A percentile compares a stretch with the other conserved stretches of the same genome.
Evolutionary conservation across 495 filamentous ascomycete species (phyloP).

Genomic region (Lasiosphaeriaceae sp.): DNA sequence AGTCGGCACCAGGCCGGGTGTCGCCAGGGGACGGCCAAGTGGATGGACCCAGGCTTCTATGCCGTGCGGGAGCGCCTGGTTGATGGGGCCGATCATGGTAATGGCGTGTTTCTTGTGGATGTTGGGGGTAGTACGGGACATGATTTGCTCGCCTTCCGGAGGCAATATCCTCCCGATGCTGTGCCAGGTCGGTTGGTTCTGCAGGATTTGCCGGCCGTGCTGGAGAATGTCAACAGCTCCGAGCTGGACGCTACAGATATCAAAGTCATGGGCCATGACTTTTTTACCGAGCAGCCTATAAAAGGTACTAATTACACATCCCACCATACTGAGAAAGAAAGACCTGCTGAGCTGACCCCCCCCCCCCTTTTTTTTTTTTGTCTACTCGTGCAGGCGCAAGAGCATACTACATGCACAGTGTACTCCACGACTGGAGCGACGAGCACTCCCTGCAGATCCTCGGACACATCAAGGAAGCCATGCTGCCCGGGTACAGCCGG

Average conservation of each 20-base stretch:
- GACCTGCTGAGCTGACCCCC: neutral
- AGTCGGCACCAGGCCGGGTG: conserved; percentile 51
- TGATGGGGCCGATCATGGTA: conserved; percentile 16
- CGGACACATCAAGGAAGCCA: conserved; percentile 28
- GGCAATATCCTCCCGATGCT: conserved; percentile 37
- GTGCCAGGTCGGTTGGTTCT: conserved; percentile 45
- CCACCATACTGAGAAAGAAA: neutral
- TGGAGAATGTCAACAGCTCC: conserved; percentile 19
- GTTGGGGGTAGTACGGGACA: conserved; percentile 50
- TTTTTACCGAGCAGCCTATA: conserved; percentile 38
- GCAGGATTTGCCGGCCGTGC: conserved; percentile 42
- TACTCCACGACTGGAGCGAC: conserved; percentile 47
- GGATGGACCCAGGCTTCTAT: conserved; percentile 50
- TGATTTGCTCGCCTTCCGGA: conserved; percentile 44
- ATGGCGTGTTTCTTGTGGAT: conserved; percentile 45
- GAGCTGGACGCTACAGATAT: conserved; percentile 7
- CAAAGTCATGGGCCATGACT: conserved; percentile 32
- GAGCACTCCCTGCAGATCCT: conserved; percentile 36
- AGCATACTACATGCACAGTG: conserved; percentile 40
- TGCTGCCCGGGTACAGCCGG: conserved; percentile 42
- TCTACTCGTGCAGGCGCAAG: conserved; percentile 29
- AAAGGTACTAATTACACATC: conserved; percentile 31
- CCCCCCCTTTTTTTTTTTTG: too few species aligned
- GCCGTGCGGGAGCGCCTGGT: conserved; percentile 41
- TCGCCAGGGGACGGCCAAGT: conserved; percentile 44